Evolutionary conservation across 441 rosid genomes (phyloP).

Genomic region (Syzygium malaccense): DNA sequence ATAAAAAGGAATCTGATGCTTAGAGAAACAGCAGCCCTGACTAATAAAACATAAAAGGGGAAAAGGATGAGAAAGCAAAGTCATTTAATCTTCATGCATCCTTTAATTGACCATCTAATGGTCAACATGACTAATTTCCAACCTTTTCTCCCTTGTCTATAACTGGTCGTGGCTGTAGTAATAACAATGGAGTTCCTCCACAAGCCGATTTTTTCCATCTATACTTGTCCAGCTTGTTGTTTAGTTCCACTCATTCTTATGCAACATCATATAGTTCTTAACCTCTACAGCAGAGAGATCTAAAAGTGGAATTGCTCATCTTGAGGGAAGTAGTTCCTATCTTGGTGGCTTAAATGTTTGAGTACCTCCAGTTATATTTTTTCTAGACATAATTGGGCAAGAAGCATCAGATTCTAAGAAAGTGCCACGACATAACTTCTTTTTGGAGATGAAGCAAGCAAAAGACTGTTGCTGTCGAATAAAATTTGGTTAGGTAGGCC

Average conservation of each 20-base stretch:
- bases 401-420: not conserved
- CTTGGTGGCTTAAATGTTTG: not conserved
- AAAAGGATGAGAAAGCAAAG: not conserved
- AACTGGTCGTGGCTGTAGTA: not conserved
- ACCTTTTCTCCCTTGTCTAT: not conserved
- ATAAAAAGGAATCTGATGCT: not conserved
- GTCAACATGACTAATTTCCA: not conserved
- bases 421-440: not conserved
- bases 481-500: not conserved
- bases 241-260: not conserved
- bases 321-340: not conserved
- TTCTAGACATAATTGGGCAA: not conserved
- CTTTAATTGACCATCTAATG: not conserved
- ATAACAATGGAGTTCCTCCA: not conserved
- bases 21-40: not conserved
- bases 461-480: not conserved
- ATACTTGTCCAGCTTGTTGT: not conserved
- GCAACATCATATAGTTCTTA: not conserved
- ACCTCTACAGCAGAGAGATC: not conserved
- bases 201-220: not conserved
- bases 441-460: not conserved
- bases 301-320: not conserved
- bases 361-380: not conserved
- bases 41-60: not conserved
- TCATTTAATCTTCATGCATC: not conserved